Evolutionary conservation across 805 yeast species (phyloP), one percentile per base, ranked within the genome.

Genomic region (Metschnikowia bowlesiae): DNA sequence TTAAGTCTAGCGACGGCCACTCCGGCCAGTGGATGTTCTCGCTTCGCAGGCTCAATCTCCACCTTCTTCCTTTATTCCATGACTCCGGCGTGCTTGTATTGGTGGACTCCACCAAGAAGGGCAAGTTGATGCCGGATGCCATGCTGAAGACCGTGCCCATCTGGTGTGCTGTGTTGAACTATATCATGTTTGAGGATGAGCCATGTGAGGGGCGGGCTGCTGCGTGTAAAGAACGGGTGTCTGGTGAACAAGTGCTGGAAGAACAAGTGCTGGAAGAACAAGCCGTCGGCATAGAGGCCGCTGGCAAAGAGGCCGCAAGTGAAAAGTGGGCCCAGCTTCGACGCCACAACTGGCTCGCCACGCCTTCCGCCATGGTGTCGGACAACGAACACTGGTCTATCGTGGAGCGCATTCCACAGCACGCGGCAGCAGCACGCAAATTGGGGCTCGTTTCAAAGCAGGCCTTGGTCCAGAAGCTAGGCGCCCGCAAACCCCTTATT

Each of bases 1-100:
- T 90, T 70, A 90, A 90, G 61, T 86, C 95, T 28, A 90, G 97
- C 0, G 97, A 90, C 67, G 97, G 97, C 0, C 97, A 90, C 60
- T 82, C 81, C 0, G 78, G 79, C 48, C 83, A 87, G 55, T 90
- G 96, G 96, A 75, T 77, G 32, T 89, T 90, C 59, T 84, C 89
- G 33, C 65, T 81, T 14, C 72, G 95, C 45, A 68, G 97, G 41
- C 68, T 89, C 36, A 90, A 90, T 64, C 69, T 87, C 51, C 96
- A 89, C 61, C 62, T 90, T 2, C 60, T 89, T 2, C 79, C 81
- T 0, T 43, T 79, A 0, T 60, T 88, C 0, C 58, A 58, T 0
- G 49, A 63, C 2, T 39, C 69, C 34, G 61, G 68, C 9, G 90
- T 90, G 0, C 55, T 80, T 0, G 68, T 84, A 0, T 70, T 89